Conservation (phyloP, 352 stramenopile genomes). For the Pythium coloratum region DNA sequence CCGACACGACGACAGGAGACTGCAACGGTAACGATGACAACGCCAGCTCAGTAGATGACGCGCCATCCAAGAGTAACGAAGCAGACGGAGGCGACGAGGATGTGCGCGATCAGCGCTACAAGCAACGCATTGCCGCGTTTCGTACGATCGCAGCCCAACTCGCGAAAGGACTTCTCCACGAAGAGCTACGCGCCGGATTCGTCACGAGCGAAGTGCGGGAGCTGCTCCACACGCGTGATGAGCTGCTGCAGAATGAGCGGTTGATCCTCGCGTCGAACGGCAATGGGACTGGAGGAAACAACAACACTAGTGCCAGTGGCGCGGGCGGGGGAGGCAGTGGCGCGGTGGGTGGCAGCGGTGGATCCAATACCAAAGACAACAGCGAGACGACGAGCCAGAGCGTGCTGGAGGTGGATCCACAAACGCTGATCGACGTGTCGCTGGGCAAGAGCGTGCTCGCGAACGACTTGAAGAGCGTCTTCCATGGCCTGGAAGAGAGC, state of each 20-base stretch:
- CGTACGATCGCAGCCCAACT: slow-evolving; percentile 71
- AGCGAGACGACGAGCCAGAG: slow-evolving; percentile 18
- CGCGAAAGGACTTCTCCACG: slow-evolving; percentile 77
- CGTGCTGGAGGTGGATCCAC: slow-evolving; percentile 63
- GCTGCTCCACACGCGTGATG: slow-evolving; percentile 76
- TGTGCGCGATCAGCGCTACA: slow-evolving; percentile 26
- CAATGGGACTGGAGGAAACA: slow-evolving; percentile 20
- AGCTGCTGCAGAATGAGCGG: slow-evolving; percentile 71
- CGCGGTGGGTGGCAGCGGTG: slow-evolving; percentile 7
- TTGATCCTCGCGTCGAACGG: slow-evolving; percentile 21
- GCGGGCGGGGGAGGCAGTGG: slow-evolving; percentile 9
- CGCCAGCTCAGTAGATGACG: not conserved
- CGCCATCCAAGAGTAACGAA: not conserved
- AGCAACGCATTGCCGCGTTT: slow-evolving; percentile 52
- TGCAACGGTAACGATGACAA: not conserved
- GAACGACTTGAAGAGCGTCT: slow-evolving; percentile 86
- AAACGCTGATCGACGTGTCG: slow-evolving; percentile 83
- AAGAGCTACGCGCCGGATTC: slow-evolving; percentile 79
- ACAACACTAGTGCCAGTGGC: not conserved
- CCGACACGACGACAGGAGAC: not conserved
- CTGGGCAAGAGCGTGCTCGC: slow-evolving; percentile 75
- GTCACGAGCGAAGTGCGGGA: slow-evolving; percentile 78
- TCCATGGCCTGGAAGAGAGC: slow-evolving; percentile 75
- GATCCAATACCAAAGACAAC: slow-evolving; percentile 25
- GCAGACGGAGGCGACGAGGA: slow-evolving; percentile 1